Evolutionary conservation across 1,284 basidiomycete species (phyloP).

Genomic region (Marasmius oreades): DNA sequence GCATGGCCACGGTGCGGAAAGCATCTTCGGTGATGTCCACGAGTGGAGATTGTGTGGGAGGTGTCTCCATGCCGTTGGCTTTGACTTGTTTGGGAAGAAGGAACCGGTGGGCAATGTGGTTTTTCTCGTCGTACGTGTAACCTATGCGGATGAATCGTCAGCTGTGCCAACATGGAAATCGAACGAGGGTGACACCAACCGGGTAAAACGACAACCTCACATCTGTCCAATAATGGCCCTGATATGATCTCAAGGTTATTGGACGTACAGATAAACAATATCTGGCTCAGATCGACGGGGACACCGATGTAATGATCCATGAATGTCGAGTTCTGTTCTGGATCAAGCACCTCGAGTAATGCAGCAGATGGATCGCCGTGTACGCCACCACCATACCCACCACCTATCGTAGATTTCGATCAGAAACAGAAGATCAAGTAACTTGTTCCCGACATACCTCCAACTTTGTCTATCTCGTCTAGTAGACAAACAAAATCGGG

Average conservation of each 20-base stretch:
- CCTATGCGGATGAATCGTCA: slow-evolving; percentile 36
- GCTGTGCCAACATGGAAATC: neutral
- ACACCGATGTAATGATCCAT: slow-evolving; percentile 91
- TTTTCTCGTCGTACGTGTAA: slow-evolving; percentile 90
- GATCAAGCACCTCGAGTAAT: slow-evolving; percentile 86
- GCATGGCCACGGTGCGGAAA: slow-evolving; percentile 67
- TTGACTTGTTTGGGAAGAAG: slow-evolving; percentile 81
- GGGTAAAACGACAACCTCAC: slow-evolving; percentile 69
- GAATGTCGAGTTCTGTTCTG: slow-evolving; percentile 88
- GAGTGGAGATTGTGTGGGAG: slow-evolving; percentile 26
- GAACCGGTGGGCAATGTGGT: slow-evolving; percentile 83
- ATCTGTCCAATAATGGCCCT: slow-evolving; percentile 75
- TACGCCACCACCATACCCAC: slow-evolving; percentile 50
- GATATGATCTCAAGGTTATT: slow-evolving; percentile 88
- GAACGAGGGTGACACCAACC: slow-evolving; percentile 34
- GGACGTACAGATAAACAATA: slow-evolving; percentile 88
- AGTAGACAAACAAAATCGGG: slow-evolving; percentile 78
- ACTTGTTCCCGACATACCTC: slow-evolving; percentile 38
- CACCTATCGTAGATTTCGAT: neutral
- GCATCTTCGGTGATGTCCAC: slow-evolving; percentile 65
- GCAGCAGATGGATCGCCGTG: slow-evolving; percentile 90
- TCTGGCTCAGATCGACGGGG: slow-evolving; percentile 83
- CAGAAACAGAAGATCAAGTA: neutral
- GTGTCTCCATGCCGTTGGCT: slow-evolving; percentile 61
- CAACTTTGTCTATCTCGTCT: slow-evolving; percentile 88